Percentiles rank a stretch among this genome's conserved stretches.
Evolutionary conservation across 805 yeast genomes (phyloP).

Genomic region (Scheffersomyces amazonensis): DNA sequence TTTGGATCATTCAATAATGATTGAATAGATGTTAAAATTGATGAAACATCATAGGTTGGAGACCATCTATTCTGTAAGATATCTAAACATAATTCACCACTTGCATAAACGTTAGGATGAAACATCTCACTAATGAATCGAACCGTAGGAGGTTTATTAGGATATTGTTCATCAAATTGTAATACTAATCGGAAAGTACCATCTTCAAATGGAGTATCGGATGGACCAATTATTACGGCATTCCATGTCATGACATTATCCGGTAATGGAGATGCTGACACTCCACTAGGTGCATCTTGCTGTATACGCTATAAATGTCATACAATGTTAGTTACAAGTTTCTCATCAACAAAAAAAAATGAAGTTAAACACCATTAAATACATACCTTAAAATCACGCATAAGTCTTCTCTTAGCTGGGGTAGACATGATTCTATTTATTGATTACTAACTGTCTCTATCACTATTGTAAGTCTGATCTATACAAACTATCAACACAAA

Average conservation of each 20-base stretch:
- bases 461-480: too few relatives aligned
- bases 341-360: neutral
- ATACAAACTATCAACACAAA: too few relatives aligned
- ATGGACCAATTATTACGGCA: constrained; percentile 96
- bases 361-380: too few relatives aligned
- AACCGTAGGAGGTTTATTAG: constrained; percentile 94
- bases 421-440: constrained; percentile 83
- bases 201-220: constrained; percentile 97
- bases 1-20: constrained; percentile 93
- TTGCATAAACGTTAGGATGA: constrained; percentile 95
- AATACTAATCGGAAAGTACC: constrained; percentile 87
- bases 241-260: constrained; percentile 97
- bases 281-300: constrained; percentile 97
- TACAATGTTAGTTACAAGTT: too few relatives aligned
- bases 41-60: constrained; percentile 96
- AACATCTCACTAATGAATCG: constrained; percentile 92
- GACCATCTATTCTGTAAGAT: constrained; percentile 97
- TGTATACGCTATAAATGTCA: constrained; percentile 81
- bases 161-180: constrained; percentile 95
- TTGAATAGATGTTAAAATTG: constrained; percentile 90
- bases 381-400: constrained; percentile 93
- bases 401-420: constrained; percentile 96
- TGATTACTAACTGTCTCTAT: too few relatives aligned
- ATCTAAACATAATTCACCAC: constrained; percentile 93
- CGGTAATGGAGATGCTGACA: constrained; percentile 93